Conservation (phyloP, 441 rosid genomes). For the Isatis lusitanica region DNA sequence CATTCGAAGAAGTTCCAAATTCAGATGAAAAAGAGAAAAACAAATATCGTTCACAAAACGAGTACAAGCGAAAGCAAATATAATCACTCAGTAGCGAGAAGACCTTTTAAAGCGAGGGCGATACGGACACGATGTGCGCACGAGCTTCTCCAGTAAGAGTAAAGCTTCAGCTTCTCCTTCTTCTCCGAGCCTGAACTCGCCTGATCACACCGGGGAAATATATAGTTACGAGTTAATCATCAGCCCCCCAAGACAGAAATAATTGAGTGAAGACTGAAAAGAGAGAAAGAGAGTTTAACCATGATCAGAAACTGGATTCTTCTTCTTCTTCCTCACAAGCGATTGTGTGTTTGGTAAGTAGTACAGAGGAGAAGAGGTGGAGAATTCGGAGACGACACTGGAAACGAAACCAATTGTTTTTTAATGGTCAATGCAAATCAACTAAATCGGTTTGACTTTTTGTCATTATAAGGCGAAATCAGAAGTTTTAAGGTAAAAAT, state of each 20-base stretch:
- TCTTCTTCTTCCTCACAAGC: background rate
- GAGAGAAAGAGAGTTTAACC: conserved; percentile 4
- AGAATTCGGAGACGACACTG: conserved; percentile 25
- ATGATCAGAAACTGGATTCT: background rate
- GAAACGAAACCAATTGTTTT: background rate
- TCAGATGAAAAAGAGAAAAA: background rate
- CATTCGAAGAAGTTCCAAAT: background rate
- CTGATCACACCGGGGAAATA: conserved; percentile 9
- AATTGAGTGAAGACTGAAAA: background rate
- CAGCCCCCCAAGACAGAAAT: no score
- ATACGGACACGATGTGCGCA: conserved; percentile 56
- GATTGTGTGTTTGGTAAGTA: background rate
- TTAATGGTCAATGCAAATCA: background rate
- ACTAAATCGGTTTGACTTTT: background rate
- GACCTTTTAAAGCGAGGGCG: conserved; percentile 59
- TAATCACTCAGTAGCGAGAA: background rate
- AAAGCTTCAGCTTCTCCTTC: conserved; percentile 46
- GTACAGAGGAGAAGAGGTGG: conserved; percentile 7
- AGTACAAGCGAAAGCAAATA: background rate
- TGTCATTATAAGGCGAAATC: no score
- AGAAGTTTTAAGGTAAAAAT: no score
- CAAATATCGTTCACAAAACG: background rate
- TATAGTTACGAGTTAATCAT: no score
- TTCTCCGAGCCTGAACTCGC: conserved; percentile 22
- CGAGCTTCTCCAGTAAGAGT: conserved; percentile 58